Evolutionary conservation across 2,329 filamentous ascomycete species (phyloP).

Genomic region (Neopestalotiopsis sp.): DNA sequence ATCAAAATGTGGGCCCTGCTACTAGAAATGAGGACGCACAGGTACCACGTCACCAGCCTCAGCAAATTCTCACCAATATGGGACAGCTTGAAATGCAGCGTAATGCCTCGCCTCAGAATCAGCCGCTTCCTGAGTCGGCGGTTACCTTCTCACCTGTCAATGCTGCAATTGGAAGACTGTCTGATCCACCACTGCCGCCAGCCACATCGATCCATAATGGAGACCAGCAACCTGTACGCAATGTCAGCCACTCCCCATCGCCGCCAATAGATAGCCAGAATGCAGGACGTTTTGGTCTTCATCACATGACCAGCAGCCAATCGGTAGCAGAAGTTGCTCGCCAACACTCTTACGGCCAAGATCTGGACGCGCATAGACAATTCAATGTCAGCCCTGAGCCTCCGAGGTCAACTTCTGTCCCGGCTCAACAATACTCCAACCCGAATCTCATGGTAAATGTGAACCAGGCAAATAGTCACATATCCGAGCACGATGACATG

Average conservation of each 20-base stretch:
- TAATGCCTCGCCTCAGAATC: conserved; percentile 20
- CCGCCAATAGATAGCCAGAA: not conserved
- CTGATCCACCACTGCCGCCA: conserved; percentile 11
- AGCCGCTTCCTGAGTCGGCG: conserved; percentile 18
- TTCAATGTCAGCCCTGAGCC: conserved; percentile 34
- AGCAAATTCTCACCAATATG: conserved; percentile 29
- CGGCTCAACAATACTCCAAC: conserved; percentile 29
- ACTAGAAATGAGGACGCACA: conserved; percentile 12
- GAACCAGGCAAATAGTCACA: conserved; percentile 30
- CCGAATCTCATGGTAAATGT: conserved; percentile 33
- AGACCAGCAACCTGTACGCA: conserved; percentile 10
- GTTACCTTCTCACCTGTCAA: conserved; percentile 20
- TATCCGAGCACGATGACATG: conserved; percentile 30
- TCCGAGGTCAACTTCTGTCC: conserved; percentile 15
- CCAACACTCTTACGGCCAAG: conserved; percentile 27
- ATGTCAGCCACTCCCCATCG: conserved; percentile 19
- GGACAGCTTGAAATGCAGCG: conserved; percentile 19
- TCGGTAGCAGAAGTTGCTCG: conserved; percentile 19
- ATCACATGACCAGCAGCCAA: conserved; percentile 1
- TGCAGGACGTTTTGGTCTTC: not conserved
- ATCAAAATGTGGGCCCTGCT: conserved; percentile 16
- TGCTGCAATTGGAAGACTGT: conserved; percentile 15
- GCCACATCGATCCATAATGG: not conserved
- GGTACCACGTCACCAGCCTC: conserved; percentile 20
- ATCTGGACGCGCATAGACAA: conserved; percentile 23